Evolutionary conservation across 2,329 filamentous ascomycete genomes (phyloP).

Genomic region (Aureobasidium sp.): DNA sequence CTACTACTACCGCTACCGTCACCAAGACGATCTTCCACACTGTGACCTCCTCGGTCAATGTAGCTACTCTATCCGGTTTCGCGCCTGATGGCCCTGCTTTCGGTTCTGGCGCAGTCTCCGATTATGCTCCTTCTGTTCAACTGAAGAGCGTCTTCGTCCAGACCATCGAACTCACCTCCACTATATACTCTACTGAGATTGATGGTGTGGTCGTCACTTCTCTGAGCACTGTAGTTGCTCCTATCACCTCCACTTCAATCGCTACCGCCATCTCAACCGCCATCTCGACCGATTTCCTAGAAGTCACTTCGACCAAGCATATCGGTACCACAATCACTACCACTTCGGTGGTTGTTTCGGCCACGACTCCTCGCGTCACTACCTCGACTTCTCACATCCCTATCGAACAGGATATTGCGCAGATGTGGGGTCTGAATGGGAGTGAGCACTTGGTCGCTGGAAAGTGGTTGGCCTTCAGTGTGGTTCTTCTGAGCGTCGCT

Average conservation of each 20-base stretch:
- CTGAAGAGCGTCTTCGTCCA: slow-evolving; percentile 3
- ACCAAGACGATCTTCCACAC: slow-evolving; percentile 10
- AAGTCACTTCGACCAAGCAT: slow-evolving; percentile 8
- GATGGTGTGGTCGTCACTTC: slow-evolving; percentile 13
- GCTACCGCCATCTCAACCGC: not conserved
- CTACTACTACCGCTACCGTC: not conserved
- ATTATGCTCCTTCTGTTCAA: not conserved
- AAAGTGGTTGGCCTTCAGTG: not conserved
- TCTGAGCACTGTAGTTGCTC: not conserved
- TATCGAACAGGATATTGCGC: not conserved
- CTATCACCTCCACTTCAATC: not conserved
- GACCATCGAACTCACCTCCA: not conserved
- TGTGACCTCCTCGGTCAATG: not conserved
- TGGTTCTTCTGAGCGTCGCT: not conserved
- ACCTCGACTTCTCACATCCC: not conserved
- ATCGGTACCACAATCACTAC: not conserved
- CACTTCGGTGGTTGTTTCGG: not conserved
- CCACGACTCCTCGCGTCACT: not conserved
- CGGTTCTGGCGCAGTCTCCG: not conserved
- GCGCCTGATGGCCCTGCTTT: not conserved
- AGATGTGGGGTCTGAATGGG: not conserved
- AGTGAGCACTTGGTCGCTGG: not conserved
- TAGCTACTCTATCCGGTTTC: not conserved
- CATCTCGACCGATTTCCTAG: not conserved
- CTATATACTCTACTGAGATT: not conserved